Evolutionary conservation across 2,329 filamentous ascomycete genomes (phyloP).

Genomic region (Fusarium decemcellulare): DNA sequence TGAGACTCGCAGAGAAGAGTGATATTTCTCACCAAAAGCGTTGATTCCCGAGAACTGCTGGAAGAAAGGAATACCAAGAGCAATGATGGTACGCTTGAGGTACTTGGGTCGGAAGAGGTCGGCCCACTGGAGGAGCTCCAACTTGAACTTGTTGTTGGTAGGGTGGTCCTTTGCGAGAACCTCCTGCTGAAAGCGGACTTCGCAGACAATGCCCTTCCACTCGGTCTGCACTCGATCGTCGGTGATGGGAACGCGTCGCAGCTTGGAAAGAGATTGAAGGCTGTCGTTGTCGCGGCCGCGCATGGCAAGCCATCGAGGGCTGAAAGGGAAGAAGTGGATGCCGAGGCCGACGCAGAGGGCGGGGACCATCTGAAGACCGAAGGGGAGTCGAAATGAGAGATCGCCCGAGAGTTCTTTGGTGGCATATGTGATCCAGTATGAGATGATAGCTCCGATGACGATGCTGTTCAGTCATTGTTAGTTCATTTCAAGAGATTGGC

Average conservation of each 20-base stretch:
- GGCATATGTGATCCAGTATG: slow-evolving; percentile 69
- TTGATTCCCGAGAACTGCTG: not conserved
- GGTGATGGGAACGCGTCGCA: slow-evolving; percentile 57
- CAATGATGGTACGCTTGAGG: slow-evolving; percentile 55
- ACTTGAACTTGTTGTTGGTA: slow-evolving; percentile 50
- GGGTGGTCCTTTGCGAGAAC: slow-evolving; percentile 22
- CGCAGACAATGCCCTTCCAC: slow-evolving; percentile 64
- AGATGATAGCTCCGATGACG: slow-evolving; percentile 59
- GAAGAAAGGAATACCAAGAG: not conserved
- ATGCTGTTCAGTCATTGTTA: not conserved
- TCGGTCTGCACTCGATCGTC: slow-evolving; percentile 62
- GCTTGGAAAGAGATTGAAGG: slow-evolving; percentile 52
- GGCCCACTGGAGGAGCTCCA: slow-evolving; percentile 61
- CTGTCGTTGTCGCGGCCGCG: slow-evolving; percentile 56
- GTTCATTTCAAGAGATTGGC: no score
- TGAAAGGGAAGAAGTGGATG: slow-evolving; percentile 61
- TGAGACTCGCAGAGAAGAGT: not conserved
- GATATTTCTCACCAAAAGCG: not conserved
- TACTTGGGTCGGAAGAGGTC: slow-evolving; percentile 63
- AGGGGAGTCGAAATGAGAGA: slow-evolving; percentile 62
- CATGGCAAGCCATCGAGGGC: slow-evolving; percentile 61
- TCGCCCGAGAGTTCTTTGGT: slow-evolving; percentile 59
- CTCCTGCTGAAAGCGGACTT: slow-evolving; percentile 60
- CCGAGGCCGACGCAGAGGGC: slow-evolving; percentile 50
- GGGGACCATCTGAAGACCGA: slow-evolving; percentile 56